A percentile compares a stretch with the other conserved stretches of the same genome.
Conservation (phyloP, 441 rosid species). For the Hura crepitans region DNA sequence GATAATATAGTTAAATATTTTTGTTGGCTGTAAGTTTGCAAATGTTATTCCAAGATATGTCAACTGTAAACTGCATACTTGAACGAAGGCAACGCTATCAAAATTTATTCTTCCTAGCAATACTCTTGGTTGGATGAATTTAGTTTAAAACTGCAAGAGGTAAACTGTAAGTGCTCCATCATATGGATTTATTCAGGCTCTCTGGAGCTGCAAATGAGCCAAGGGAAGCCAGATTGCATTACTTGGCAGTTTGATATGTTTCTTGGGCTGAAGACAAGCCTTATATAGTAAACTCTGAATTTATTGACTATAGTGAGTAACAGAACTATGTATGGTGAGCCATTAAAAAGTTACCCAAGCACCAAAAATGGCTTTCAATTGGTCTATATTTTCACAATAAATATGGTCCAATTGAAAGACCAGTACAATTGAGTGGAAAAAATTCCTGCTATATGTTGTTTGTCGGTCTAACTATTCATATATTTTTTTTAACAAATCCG, state of each 20-base stretch:
- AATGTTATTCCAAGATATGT: neutral
- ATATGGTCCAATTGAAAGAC: neutral
- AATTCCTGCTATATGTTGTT: neutral
- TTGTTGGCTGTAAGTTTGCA: slow-evolving; percentile 8
- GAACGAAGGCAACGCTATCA: too few relatives aligned
- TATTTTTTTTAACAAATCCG: too few relatives aligned
- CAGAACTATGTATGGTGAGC: too few relatives aligned
- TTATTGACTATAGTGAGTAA: too few relatives aligned
- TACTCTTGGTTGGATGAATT: neutral
- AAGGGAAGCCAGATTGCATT: neutral
- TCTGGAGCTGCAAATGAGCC: neutral
- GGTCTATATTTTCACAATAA: too few relatives aligned
- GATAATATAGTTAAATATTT: neutral
- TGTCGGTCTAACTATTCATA: too few relatives aligned
- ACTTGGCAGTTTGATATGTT: neutral
- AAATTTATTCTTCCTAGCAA: neutral
- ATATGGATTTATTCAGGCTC: too few relatives aligned
- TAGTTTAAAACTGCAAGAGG: slow-evolving; percentile 8
- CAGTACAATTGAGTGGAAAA: neutral
- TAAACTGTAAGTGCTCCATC: neutral
- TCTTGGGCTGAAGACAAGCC: too few relatives aligned
- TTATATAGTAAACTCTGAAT: too few relatives aligned
- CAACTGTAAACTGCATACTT: neutral
- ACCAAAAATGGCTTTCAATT: neutral
- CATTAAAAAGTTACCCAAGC: neutral